phyloP scores from a whole-genome alignment of 208 protist genomes.

The Acanthamoeba royreba region DNA sequence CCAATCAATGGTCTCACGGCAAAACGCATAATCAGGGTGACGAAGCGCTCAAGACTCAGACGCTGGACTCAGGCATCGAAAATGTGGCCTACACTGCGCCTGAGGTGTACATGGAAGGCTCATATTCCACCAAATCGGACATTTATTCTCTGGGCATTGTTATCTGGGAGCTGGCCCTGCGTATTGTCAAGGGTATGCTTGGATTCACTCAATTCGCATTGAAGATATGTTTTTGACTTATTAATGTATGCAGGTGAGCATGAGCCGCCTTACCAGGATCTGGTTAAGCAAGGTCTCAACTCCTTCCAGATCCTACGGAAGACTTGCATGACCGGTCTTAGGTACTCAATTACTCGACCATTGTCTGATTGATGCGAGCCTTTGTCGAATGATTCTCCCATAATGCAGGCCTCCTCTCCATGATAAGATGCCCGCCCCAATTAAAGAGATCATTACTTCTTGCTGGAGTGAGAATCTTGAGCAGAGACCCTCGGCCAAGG shows the following conservation, averaged over 20 bases:
- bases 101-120: constrained; percentile 35
- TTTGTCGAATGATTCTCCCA: no score
- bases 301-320: constrained; percentile 39
- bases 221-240: not conserved
- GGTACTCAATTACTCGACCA: no score
- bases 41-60: constrained; percentile 8
- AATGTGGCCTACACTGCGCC: constrained; percentile 41
- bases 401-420: not conserved
- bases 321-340: constrained; percentile 11
- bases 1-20: not conserved
- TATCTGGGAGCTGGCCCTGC: constrained; percentile 1
- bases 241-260: not conserved
- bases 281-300: constrained; percentile 17
- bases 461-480: constrained; percentile 7
- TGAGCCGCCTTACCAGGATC: constrained; percentile 7
- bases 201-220: not conserved
- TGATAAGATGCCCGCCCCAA: not conserved
- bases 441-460: not conserved
- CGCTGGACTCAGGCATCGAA: constrained; percentile 21
- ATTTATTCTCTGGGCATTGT: constrained; percentile 20
- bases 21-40: not conserved
- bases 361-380: no score
- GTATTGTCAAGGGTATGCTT: not conserved
- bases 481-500: not conserved
- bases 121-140: not conserved